Conservation (phyloP, 2,329 filamentous ascomycete genomes). For the Ilyonectria destructans region DNA sequence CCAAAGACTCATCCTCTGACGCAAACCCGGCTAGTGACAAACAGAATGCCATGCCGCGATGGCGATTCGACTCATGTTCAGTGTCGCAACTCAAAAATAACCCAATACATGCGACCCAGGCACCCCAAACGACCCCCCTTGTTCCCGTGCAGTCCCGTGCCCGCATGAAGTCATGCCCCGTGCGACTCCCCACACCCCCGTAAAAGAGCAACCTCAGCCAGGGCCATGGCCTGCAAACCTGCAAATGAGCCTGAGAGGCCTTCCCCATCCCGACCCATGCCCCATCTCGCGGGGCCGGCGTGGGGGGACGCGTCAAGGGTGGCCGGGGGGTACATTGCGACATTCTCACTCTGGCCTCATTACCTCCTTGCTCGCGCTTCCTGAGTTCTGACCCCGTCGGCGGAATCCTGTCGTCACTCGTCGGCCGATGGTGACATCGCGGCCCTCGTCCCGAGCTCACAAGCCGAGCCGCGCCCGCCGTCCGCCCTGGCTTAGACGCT, state of each 20-base stretch:
- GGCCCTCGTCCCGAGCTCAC: conserved; percentile 14
- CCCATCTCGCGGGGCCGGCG: conserved; percentile 26
- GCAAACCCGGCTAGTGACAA: conserved; percentile 23
- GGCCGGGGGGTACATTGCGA: conserved; percentile 1
- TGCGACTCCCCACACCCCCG: conserved; percentile 26
- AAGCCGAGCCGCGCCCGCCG: neutral
- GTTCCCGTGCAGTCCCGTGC: conserved; percentile 16
- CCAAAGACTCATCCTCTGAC: conserved; percentile 14
- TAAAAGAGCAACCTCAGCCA: conserved; percentile 19
- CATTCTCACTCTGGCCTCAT: conserved; percentile 23
- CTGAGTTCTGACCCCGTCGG: conserved; percentile 12
- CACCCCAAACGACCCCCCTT: conserved; percentile 4
- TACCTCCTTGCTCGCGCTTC: neutral
- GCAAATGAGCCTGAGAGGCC: conserved; percentile 18
- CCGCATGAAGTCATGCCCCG: conserved; percentile 21
- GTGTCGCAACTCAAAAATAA: conserved; percentile 1
- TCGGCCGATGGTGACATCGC: conserved; percentile 37
- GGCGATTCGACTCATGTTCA: neutral
- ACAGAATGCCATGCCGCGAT: conserved; percentile 7
- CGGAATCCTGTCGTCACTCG: conserved; percentile 35
- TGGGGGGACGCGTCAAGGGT: conserved; percentile 29
- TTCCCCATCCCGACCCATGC: conserved; percentile 19
- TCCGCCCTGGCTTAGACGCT: neutral
- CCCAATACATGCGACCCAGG: neutral
- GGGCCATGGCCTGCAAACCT: conserved; percentile 16